Evolutionary conservation across 2,329 filamentous ascomycete genomes (phyloP).

Genomic region (Fusarium sp.): DNA sequence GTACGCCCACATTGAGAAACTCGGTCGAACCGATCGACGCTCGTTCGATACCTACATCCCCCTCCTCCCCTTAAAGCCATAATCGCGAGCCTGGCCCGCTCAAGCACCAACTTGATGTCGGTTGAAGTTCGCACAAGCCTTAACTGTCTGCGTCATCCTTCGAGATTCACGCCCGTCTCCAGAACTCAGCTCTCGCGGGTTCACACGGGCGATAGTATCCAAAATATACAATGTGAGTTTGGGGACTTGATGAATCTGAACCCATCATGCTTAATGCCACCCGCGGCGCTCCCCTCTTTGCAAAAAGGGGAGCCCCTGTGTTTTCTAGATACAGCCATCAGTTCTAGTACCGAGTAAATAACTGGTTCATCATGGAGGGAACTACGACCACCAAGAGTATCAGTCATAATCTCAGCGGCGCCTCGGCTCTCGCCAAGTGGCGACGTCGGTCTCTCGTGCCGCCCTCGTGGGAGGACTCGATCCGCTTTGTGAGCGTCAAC

Average conservation of each 20-base stretch:
- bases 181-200: constrained; percentile 66
- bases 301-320: constrained; percentile 28
- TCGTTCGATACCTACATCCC: constrained; percentile 12
- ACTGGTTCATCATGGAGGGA: constrained; percentile 57
- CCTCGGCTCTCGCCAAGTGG: constrained; percentile 45
- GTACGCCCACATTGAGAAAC: neutral
- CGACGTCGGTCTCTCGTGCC: constrained; percentile 62
- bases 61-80: constrained; percentile 20
- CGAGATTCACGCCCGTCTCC: constrained; percentile 68
- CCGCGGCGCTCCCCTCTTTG: constrained; percentile 29
- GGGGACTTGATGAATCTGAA: constrained; percentile 16
- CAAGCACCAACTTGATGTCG: constrained; percentile 67
- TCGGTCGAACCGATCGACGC: constrained; percentile 16
- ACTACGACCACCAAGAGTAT: constrained; percentile 45
- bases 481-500: constrained; percentile 72
- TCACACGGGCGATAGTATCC: constrained; percentile 68
- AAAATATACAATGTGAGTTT: constrained; percentile 62
- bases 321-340: constrained; percentile 34
- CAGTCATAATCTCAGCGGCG: constrained; percentile 21
- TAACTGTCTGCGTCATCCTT: constrained; percentile 67
- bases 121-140: constrained; percentile 68
- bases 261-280: constrained; percentile 39
- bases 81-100: constrained; percentile 45
- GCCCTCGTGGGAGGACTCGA: constrained; percentile 63
- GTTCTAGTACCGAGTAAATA: constrained; percentile 39